phyloP scores from a whole-genome alignment of 345 rosid species.

The Cardiospermum halicacabum region DNA sequence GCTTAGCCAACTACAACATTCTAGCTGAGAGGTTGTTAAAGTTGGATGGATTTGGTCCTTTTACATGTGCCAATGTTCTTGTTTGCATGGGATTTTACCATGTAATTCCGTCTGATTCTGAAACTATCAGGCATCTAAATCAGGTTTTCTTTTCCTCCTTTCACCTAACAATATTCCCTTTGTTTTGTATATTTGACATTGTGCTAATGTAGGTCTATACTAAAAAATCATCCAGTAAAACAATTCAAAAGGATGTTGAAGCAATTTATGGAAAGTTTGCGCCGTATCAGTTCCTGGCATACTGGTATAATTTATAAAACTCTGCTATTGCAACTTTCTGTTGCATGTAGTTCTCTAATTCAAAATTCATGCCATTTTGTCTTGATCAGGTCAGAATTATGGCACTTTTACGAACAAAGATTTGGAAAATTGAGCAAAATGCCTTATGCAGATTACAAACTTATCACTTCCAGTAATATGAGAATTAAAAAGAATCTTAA shows the following conservation, averaged over 20 bases:
- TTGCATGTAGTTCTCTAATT: neutral
- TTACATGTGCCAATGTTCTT: constrained; percentile 48
- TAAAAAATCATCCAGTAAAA: constrained; percentile 23
- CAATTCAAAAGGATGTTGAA: constrained; percentile 29
- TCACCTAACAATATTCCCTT: too few species aligned
- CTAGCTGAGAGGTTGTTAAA: constrained; percentile 26
- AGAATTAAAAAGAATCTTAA: constrained; percentile 14
- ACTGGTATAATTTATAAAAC: constrained; percentile 28
- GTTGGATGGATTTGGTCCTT: constrained; percentile 51
- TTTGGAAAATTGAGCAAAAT: constrained; percentile 40
- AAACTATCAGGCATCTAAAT: constrained; percentile 47
- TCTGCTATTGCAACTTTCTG: neutral
- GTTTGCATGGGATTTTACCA: constrained; percentile 57
- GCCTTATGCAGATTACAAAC: constrained; percentile 34
- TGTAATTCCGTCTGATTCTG: constrained; percentile 45
- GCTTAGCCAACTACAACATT: constrained; percentile 22
- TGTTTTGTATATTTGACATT: neutral
- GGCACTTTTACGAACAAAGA: constrained; percentile 43
- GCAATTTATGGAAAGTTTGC: constrained; percentile 31
- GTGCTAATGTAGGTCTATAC: constrained; percentile 34
- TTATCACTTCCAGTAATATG: constrained; percentile 45
- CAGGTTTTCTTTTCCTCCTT: constrained; percentile 20
- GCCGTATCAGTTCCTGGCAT: constrained; percentile 46
- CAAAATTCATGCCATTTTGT: neutral
- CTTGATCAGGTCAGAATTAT: constrained; percentile 43